These are phyloP conservation scores for Phyllosticta citriasiana DNA, from an alignment of 2,329 filamentous ascomycete species.

Conservation along the genomic window DNA sequence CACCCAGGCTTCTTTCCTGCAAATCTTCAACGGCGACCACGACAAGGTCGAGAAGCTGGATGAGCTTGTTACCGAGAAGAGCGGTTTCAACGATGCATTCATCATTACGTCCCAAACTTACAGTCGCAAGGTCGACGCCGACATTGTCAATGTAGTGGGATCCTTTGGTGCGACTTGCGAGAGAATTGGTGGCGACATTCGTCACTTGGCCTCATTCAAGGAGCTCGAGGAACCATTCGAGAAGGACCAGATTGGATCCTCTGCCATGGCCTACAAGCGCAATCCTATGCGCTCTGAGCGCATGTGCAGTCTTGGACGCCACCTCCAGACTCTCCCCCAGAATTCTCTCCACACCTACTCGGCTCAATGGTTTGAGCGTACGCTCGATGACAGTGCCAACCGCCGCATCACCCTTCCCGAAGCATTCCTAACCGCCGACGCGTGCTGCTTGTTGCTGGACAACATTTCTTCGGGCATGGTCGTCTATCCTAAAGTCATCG, in stretches of 20 bases:
- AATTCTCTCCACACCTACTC: conserved; percentile 57
- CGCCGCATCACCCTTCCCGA: conserved; percentile 45
- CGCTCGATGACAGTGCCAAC: conserved; percentile 67
- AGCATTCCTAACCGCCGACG: conserved; percentile 39
- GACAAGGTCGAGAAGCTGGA: conserved; percentile 53
- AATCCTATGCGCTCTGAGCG: conserved; percentile 51
- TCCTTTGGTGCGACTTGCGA: conserved; percentile 72
- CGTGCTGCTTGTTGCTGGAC: conserved; percentile 56
- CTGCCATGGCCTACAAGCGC: conserved; percentile 54
- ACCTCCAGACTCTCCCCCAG: conserved; percentile 44
- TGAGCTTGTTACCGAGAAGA: conserved; percentile 53
- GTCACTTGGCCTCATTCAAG: conserved; percentile 65
- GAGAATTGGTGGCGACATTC: conserved; percentile 64
- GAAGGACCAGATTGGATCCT: conserved; percentile 63
- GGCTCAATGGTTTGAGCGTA: conserved; percentile 68
- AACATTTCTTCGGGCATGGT: conserved; percentile 67
- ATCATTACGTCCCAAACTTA: conserved; percentile 65
- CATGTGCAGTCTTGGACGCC: conserved; percentile 48
- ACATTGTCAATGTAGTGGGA: conserved; percentile 69
- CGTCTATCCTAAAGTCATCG: conserved; percentile 67
- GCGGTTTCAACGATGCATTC: conserved; percentile 52
- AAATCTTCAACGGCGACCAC: conserved; percentile 54
- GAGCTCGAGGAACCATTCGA: conserved; percentile 81
- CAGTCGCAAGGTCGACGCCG: conserved; percentile 71
- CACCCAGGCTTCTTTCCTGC: conserved; percentile 62